Evolutionary conservation across 1,284 basidiomycete species (phyloP).

Genomic region (Thelephora terrestris): DNA sequence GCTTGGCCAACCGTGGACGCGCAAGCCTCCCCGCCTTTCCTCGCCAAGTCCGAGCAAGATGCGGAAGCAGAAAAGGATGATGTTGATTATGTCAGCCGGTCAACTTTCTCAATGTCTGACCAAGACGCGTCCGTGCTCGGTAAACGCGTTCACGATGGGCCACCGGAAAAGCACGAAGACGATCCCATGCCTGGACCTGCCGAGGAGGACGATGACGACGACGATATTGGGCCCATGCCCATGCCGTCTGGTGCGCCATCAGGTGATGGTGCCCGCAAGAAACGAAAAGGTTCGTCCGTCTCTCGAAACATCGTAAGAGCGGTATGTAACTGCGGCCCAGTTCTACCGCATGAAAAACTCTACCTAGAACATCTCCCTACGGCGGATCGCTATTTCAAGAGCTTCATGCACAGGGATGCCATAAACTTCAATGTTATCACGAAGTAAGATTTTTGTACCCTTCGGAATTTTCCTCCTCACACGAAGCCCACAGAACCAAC

Average conservation of each 20-base stretch:
- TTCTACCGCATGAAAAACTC: constrained; percentile 69
- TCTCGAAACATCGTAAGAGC: constrained; percentile 12
- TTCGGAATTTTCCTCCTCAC: constrained; percentile 7
- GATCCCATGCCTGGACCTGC: not conserved
- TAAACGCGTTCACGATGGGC: too few species aligned
- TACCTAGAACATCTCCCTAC: constrained; percentile 89
- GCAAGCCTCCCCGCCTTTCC: too few species aligned
- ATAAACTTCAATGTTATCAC: constrained; percentile 77
- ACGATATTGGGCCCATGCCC: constrained; percentile 73
- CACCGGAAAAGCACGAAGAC: too few species aligned
- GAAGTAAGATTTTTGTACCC: constrained; percentile 52
- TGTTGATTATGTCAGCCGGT: too few species aligned
- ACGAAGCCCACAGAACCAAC: not conserved
- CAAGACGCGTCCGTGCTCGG: too few species aligned
- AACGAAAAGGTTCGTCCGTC: constrained; percentile 18
- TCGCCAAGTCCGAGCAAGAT: too few species aligned
- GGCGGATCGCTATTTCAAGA: constrained; percentile 92
- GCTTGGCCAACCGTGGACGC: too few species aligned
- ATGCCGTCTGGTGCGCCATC: constrained; percentile 37
- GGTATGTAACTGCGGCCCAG: constrained; percentile 19
- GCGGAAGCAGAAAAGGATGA: too few species aligned
- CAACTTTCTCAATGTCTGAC: too few species aligned
- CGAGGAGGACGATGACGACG: constrained; percentile 45
- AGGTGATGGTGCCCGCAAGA: constrained; percentile 44
- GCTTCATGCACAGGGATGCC: constrained; percentile 96